Conservation (phyloP, 345 rosid genomes). For the Ricinus communis region DNA sequence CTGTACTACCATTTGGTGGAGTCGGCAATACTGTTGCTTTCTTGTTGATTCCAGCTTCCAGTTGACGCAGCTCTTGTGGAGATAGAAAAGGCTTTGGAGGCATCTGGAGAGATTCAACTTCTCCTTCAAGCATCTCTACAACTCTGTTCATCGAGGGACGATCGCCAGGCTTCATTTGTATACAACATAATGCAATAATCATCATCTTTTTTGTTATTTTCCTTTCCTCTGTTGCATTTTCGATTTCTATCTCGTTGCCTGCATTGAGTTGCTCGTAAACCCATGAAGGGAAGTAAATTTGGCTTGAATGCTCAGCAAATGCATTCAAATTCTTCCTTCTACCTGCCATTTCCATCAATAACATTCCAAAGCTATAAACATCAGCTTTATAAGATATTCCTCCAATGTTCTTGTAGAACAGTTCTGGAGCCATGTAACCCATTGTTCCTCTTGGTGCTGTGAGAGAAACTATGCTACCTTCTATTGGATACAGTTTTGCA, state of each 20-base stretch:
- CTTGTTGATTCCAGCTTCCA: too few relatives aligned
- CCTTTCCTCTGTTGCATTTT: neutral
- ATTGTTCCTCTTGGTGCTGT: conserved; percentile 15
- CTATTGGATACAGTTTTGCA: conserved; percentile 4
- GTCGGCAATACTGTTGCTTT: too few relatives aligned
- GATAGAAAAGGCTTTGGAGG: conserved; percentile 17
- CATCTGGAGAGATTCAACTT: neutral
- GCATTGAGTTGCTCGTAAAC: neutral
- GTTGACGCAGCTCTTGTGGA: neutral
- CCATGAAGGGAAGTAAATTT: conserved; percentile 17
- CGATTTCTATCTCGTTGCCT: neutral
- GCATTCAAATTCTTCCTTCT: conserved; percentile 7
- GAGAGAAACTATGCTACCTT: neutral
- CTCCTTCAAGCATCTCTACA: conserved; percentile 17
- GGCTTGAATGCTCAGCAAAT: neutral
- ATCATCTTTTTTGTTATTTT: conserved; percentile 3
- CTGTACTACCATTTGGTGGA: too few relatives aligned
- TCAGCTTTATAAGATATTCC: conserved; percentile 15
- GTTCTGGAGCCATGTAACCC: conserved; percentile 17
- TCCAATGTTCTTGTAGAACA: conserved; percentile 20
- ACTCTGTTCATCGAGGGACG: conserved; percentile 14
- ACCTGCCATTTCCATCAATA: conserved; percentile 18
- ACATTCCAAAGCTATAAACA: conserved; percentile 21
- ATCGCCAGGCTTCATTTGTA: conserved; percentile 7
- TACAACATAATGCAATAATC: conserved; percentile 10